These are phyloP conservation scores for Pseudocercospora fuligena DNA, from an alignment of 2,329 filamentous ascomycete genomes.

Conservation along the genomic window DNA sequence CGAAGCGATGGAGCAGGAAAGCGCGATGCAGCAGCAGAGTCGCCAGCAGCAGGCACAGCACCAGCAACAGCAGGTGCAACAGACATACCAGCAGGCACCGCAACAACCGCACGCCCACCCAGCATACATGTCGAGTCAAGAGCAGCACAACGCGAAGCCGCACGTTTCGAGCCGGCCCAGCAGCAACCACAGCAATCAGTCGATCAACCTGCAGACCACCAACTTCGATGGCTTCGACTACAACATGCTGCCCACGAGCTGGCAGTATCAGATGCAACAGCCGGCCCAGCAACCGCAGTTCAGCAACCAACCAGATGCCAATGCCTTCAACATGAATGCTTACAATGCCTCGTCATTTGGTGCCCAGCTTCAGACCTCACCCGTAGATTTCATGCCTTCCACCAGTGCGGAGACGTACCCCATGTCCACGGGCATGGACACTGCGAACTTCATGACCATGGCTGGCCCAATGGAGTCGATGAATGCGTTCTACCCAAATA, in stretches of 20 bases:
- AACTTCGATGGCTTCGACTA: conserved; percentile 40
- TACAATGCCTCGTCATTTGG: conserved; percentile 46
- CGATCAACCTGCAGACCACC: conserved; percentile 38
- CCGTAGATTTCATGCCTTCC: conserved; percentile 53
- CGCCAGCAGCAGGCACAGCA: conserved; percentile 34
- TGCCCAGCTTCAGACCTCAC: conserved; percentile 50
- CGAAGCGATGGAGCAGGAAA: conserved; percentile 27
- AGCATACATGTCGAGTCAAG: conserved; percentile 32
- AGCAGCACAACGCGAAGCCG: conserved; percentile 28
- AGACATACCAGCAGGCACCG: conserved; percentile 5
- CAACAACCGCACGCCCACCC: conserved; percentile 28
- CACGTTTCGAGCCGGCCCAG: conserved; percentile 35
- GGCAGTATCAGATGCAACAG: conserved; percentile 50
- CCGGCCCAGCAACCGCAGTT: conserved; percentile 32
- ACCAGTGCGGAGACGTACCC: conserved; percentile 44
- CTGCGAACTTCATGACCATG: conserved; percentile 47
- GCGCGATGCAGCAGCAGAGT: conserved; percentile 32
- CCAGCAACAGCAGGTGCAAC: conserved; percentile 30
- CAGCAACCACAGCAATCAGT: conserved; percentile 38
- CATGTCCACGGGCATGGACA: conserved; percentile 48
- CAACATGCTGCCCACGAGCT: conserved; percentile 42
- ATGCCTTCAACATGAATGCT: conserved; percentile 42
- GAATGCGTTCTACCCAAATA: conserved; percentile 50
- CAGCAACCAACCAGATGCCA: conserved; percentile 35
- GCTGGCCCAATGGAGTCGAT: conserved; percentile 49